Base-by-base conservation (phyloP, 2,329 filamentous ascomycete genomes). In the Penicillium sp. region DNA sequence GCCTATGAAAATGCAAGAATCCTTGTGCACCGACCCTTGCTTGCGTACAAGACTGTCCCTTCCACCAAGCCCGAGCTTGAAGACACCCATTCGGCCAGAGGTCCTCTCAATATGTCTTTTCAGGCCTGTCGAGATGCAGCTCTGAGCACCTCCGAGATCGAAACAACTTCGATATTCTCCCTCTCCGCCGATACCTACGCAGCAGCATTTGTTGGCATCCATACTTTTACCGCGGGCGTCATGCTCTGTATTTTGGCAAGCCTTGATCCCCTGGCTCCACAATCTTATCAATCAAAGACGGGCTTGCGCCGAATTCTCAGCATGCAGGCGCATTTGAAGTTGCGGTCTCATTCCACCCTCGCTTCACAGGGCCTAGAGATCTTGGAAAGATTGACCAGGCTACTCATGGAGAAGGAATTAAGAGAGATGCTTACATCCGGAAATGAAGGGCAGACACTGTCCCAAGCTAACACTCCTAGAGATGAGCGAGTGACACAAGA, bases 1-100 rank as follows among this genome's bases (percentile, higher is more conserved):
- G 68, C 68, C 0, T 73, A 62, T 30, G 62, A 73, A 14, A 73
- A 72, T 31, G 59, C 68, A 0, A 63, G 54, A 6, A 73, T 73
- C 0, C 42, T 73, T 0, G 48, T 68, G 0, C 57, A 73, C 42
- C 54, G 62, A 11, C 61, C 60, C 10, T 47, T 68, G 6, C 55
- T 67, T 0, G 53, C 64, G 1, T 67, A 58, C 45, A 59, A 56
- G 39, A 41, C 51, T 1, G 48, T 47, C 1, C 43, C 9, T 33
- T n/a, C 2, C 20, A 6, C 25, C 22, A 9, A 35, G 9, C 24
- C 3, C 30, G 13, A 27, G 4, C 18, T 22, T 13, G 30, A 42
- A 4, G 27, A 22, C 16, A 30, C 41, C 10, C 20, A 27, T 5
- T 13, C 30, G 1, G n/a, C 18, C 3, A 22, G 6, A n/a, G 16